Evolutionary conservation across 106 monocot genomes (phyloP).

Genomic region (Acorus calamus): DNA sequence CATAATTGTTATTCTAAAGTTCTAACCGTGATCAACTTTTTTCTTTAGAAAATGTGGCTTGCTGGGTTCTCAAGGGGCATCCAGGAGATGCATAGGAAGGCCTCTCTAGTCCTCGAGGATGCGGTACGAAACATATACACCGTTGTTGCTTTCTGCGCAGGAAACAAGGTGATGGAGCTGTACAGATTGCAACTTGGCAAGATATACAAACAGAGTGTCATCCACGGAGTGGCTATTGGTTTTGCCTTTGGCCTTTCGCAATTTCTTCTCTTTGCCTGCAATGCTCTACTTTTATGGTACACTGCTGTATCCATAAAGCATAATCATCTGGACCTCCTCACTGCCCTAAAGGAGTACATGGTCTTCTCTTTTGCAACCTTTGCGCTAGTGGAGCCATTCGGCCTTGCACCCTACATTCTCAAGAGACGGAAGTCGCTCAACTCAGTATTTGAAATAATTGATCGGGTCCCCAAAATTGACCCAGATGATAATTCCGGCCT

Average conservation of each 20-base stretch:
- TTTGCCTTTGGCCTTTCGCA: constrained; percentile 92
- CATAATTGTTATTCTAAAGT: not conserved
- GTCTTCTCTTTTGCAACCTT: constrained; percentile 96
- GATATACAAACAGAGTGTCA: constrained; percentile 68
- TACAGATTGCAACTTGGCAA: constrained; percentile 58
- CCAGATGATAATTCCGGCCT: constrained; percentile 84
- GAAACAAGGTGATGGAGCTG: constrained; percentile 94
- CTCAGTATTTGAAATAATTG: constrained; percentile 96
- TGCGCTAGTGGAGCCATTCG: constrained; percentile 96
- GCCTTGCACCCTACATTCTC: constrained; percentile 90
- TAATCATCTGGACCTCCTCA: constrained; percentile 30
- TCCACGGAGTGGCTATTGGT: constrained; percentile 80
- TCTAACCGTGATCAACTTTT: not conserved
- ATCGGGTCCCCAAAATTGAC: constrained; percentile 78
- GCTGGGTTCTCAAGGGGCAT: constrained; percentile 96
- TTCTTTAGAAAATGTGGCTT: constrained; percentile 90
- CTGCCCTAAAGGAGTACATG: constrained; percentile 83
- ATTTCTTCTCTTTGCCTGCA: constrained; percentile 97
- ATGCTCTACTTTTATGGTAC: constrained; percentile 90
- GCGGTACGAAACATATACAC: constrained; percentile 99
- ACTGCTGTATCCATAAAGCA: constrained; percentile 56
- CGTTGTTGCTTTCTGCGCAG: constrained; percentile 96
- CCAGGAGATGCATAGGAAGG: constrained; percentile 98
- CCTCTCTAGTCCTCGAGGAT: constrained; percentile 96
- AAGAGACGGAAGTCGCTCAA: constrained; percentile 70